A percentile compares a stretch with the other conserved stretches of the same genome.
These are phyloP conservation scores for Pythium utonaiense DNA, from an alignment of 352 stramenopile genomes.

Conservation along the genomic window DNA sequence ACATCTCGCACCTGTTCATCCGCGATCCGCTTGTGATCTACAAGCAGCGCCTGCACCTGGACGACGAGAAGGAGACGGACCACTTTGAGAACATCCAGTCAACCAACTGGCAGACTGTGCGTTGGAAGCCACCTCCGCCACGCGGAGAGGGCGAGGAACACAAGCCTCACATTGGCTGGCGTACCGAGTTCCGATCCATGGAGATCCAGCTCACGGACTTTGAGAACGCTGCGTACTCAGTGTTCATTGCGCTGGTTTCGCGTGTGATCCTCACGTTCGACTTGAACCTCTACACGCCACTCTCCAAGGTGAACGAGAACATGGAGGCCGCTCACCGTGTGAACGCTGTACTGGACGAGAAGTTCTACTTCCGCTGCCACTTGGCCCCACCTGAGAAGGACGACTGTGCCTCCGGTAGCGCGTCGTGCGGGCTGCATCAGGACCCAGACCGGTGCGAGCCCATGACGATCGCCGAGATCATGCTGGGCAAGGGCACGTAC, in stretches of 20 bases:
- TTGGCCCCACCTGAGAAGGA: conserved; percentile 84
- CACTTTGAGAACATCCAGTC: conserved; percentile 99
- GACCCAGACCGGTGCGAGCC: conserved; percentile 82
- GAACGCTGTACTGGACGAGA: conserved; percentile 93
- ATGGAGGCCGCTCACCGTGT: conserved; percentile 97
- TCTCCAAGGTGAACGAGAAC: conserved; percentile 98
- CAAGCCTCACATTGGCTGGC: conserved; percentile 77
- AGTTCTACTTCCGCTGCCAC: conserved; percentile 98
- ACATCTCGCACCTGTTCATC: conserved; percentile 99
- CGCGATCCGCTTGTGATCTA: conserved; percentile 97
- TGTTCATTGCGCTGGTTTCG: conserved; percentile 97
- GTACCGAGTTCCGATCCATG: conserved; percentile 96
- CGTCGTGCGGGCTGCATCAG: conserved; percentile 47
- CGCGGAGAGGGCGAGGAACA: conserved; percentile 24
- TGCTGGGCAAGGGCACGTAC: conserved; percentile 94
- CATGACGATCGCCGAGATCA: conserved; percentile 98
- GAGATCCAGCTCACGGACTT: conserved; percentile 99
- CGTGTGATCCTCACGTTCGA: conserved; percentile 99
- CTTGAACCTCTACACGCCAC: conserved; percentile 98
- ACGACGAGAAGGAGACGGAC: conserved; percentile 85
- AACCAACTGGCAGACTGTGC: conserved; percentile 99
- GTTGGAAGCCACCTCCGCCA: conserved; percentile 99
- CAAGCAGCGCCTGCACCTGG: conserved; percentile 82
- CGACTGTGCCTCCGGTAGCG: conserved; percentile 43
- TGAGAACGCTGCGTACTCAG: conserved; percentile 99